Base-by-base conservation (phyloP, 768 basidiomycete genomes). In the Tricholoma matsutake region DNA sequence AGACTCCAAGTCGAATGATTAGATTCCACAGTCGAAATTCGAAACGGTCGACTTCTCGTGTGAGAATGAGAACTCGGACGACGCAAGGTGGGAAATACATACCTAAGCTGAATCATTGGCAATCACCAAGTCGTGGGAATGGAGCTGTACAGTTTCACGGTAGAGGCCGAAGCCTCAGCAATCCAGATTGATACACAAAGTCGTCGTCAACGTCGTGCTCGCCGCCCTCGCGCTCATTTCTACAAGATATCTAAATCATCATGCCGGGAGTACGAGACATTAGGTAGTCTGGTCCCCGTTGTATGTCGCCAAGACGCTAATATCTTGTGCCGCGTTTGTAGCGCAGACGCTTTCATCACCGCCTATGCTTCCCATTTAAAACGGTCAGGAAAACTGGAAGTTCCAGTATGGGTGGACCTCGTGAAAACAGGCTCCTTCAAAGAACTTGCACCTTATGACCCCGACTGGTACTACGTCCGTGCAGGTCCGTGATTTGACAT, bases 401-500 rank as follows among this genome's bases (percentile, higher is more conserved):
- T 98, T 63, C 96, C 96, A 68, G 89, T 87, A 78, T 98, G 96
- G 96, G 96, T 92, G 63, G 96, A 97, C 77, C 81, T 98, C 69
- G 97, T 99, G 75, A 99, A 99, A 85, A 99, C 97, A 63, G 96
- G 93, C 75, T 81, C 91, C 62, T 95, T 83, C 85, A 98, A 98
- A 79, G 97, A 99, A 80, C 92, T 97, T 63, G 96, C 96, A 57
- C 97, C 97, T 58, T 98, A 98, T 80, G 94, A 98, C 79, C 92
- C 94, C 45, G 97, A 99, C 78, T 99, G 97, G 97, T 99, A 88
- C 86, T 99, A 98, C 80, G 84, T 96, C 75, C 94, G 97, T 71
- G 92, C 96, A 79, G 96, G 96, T 97, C 72, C 74, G 87, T 84
- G 43, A 60, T 34, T 14, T 53, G 25, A 37, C 37, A 34, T n/a